Conservation (phyloP, 2,329 filamentous ascomycete species). For the Triangularia setosa region DNA sequence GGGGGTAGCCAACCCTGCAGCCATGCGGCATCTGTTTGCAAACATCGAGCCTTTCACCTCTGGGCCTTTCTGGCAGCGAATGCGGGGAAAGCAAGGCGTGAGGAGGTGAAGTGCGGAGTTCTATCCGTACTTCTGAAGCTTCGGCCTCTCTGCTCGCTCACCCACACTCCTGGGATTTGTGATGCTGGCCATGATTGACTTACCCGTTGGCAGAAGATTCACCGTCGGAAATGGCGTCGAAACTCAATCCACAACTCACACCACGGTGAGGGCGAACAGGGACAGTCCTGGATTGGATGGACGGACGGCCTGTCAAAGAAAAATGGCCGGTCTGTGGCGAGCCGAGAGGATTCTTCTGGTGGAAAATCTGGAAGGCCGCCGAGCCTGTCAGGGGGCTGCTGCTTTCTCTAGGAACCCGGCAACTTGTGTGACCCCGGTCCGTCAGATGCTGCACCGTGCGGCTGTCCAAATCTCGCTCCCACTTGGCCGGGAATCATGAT, state of each 20-base stretch:
- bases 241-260: neutral
- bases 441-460: neutral
- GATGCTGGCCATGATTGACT: conserved; percentile 12
- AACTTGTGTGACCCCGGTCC: neutral
- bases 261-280: neutral
- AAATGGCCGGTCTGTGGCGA: neutral
- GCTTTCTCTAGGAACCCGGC: neutral
- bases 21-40: neutral
- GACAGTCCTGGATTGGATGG: neutral
- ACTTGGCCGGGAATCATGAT: neutral
- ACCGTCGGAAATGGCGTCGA: neutral
- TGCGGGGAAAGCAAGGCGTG: neutral
- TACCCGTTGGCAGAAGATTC: no score
- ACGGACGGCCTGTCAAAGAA: neutral
- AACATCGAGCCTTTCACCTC: neutral
- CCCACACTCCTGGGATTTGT: conserved; percentile 10
- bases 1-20: no score
- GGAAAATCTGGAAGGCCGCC: neutral
- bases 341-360: neutral
- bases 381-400: neutral
- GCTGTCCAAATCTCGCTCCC: neutral
- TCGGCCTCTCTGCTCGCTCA: conserved; percentile 5
- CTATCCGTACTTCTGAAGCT: no score
- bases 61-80: neutral
- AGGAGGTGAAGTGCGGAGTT: neutral